Conservation (phyloP, 2,329 filamentous ascomycete species). For the Venturia nashicola region DNA sequence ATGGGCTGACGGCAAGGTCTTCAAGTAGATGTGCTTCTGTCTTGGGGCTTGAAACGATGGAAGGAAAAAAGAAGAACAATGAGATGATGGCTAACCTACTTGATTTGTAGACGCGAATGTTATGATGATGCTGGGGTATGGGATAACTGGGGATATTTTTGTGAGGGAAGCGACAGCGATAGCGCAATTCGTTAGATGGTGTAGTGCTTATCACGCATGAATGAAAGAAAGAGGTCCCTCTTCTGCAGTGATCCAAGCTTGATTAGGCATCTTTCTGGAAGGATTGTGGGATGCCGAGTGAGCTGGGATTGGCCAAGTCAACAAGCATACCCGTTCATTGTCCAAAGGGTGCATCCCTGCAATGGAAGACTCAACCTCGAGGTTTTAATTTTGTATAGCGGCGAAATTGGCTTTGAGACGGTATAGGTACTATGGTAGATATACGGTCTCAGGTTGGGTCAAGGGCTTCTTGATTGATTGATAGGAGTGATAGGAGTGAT, state of each 20-base stretch:
- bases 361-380: neutral
- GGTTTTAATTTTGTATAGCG: too few relatives aligned
- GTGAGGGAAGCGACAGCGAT: neutral
- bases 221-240: neutral
- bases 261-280: neutral
- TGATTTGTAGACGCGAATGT: neutral
- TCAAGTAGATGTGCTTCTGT: conserved; percentile 57
- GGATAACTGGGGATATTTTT: neutral
- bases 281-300: neutral
- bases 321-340: neutral
- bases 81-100: neutral
- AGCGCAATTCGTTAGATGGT: neutral
- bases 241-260: neutral
- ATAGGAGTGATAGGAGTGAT: too few relatives aligned
- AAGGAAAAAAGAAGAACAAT: neutral
- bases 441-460: too few relatives aligned
- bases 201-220: neutral
- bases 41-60: neutral
- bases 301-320: neutral
- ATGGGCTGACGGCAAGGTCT: conserved; percentile 91
- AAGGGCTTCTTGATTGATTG: too few relatives aligned
- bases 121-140: neutral
- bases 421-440: too few relatives aligned
- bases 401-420: too few relatives aligned
- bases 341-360: neutral